Evolutionary conservation across 2,329 filamentous ascomycete genomes (phyloP).

Genomic region (Diatrype stigma): DNA sequence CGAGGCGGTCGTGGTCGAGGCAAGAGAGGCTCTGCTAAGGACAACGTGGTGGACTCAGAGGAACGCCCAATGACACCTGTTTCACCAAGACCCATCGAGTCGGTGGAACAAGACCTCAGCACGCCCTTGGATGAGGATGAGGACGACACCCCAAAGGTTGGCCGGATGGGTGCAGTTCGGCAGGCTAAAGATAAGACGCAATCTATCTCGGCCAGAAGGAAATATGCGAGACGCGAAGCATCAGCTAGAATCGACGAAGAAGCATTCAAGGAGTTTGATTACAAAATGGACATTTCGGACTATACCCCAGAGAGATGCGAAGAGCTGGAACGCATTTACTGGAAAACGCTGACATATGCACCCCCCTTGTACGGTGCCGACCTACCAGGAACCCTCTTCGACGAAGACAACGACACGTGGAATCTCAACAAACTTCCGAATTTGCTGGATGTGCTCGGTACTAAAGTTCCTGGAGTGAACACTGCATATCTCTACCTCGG

Average conservation of each 20-base stretch:
- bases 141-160: slow-evolving; percentile 35
- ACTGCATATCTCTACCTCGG: slow-evolving; percentile 96
- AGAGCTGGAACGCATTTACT: slow-evolving; percentile 91
- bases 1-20: slow-evolving; percentile 35
- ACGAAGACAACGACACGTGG: slow-evolving; percentile 79
- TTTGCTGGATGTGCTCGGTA: slow-evolving; percentile 86
- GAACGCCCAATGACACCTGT: slow-evolving; percentile 57
- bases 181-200: slow-evolving; percentile 58
- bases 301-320: slow-evolving; percentile 89
- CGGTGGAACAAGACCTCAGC: slow-evolving; percentile 45
- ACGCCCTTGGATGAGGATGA: slow-evolving; percentile 44
- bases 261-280: slow-evolving; percentile 87
- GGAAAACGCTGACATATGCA: slow-evolving; percentile 95
- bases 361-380: slow-evolving; percentile 94
- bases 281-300: slow-evolving; percentile 80
- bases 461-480: slow-evolving; percentile 95
- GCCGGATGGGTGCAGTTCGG: slow-evolving; percentile 47
- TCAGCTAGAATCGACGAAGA: slow-evolving; percentile 81
- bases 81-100: slow-evolving; percentile 48
- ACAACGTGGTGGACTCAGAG: slow-evolving; percentile 35
- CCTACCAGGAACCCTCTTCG: slow-evolving; percentile 91
- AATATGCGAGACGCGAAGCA: slow-evolving; percentile 76
- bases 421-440: slow-evolving; percentile 95
- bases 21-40: slow-evolving; percentile 34
- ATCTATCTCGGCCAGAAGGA: slow-evolving; percentile 80